phyloP scores from a whole-genome alignment of 73 alveolate genomes.

The Paraurostyla sp. region DNA sequence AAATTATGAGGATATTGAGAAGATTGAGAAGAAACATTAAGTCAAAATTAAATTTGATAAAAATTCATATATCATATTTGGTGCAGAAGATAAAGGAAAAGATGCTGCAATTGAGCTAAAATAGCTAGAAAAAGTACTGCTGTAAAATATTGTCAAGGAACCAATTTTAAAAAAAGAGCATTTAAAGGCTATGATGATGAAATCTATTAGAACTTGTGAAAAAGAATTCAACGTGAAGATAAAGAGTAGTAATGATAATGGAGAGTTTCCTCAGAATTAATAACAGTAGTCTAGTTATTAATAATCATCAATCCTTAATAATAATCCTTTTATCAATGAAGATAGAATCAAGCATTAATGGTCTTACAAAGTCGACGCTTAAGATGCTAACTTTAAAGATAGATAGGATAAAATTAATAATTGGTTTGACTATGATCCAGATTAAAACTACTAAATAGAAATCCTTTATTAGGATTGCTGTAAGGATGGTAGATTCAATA shows the following conservation, averaged over 20 bases:
- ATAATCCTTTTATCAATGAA: no score
- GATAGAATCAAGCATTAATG: no score
- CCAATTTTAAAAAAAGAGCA: background rate
- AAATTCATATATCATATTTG: background rate
- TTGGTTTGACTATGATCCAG: background rate
- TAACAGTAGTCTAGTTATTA: background rate
- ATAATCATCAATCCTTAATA: no score
- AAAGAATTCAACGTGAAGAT: background rate
- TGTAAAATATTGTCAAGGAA: background rate
- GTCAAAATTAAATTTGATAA: background rate
- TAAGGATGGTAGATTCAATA: background rate
- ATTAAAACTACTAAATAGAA: background rate
- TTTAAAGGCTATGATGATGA: background rate
- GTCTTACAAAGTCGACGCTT: background rate
- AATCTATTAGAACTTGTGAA: background rate
- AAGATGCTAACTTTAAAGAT: background rate
- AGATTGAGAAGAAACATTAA: background rate
- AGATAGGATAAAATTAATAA: background rate
- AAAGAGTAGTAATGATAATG: background rate
- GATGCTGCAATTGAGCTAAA: background rate
- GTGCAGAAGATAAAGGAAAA: background rate
- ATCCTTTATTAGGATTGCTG: background rate
- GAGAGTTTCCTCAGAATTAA: background rate
- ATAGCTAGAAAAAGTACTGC: background rate
- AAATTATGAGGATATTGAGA: background rate